A percentile compares a stretch with the other conserved stretches of the same genome.
Evolutionary conservation across 176 grass and related monocot species (phyloP).

Genomic region (Pharus latifolius): DNA sequence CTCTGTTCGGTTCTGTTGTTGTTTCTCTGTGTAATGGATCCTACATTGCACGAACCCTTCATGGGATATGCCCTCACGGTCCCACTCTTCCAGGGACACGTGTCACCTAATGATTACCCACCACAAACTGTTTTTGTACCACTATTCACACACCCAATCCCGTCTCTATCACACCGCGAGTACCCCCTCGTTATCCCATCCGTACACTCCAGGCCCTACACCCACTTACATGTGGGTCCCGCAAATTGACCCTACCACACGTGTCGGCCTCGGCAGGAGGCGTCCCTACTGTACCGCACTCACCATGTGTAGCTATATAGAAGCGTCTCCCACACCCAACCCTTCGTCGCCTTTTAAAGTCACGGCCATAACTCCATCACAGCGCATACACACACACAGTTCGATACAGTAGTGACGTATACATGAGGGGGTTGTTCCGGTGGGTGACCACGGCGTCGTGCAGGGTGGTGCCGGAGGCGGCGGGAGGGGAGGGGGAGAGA

Average conservation of each 20-base stretch:
- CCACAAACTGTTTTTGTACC: background rate
- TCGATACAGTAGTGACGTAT: too few species aligned
- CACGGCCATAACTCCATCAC: too few species aligned
- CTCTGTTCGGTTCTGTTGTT: too few species aligned
- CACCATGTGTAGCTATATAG: background rate
- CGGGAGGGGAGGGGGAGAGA: background rate
- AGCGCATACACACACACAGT: too few species aligned
- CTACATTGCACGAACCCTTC: too few species aligned
- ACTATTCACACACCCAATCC: too few species aligned
- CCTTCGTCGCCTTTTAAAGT: too few species aligned
- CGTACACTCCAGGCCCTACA: background rate
- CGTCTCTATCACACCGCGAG: background rate
- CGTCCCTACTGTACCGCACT: background rate
- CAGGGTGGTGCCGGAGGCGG: constrained; percentile 21
- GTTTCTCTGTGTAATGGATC: too few species aligned
- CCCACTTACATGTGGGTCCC: background rate
- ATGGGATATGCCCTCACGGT: too few species aligned
- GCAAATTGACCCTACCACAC: accelerated
- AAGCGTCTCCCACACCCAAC: too few species aligned
- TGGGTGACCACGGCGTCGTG: constrained; percentile 37
- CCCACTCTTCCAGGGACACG: background rate
- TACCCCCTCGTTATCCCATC: constrained; percentile 29
- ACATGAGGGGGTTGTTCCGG: constrained; percentile 47
- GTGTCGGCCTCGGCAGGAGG: background rate
- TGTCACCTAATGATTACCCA: background rate